These are phyloP conservation scores for Hanseniaspora valbyensis DNA, from an alignment of 805 yeast genomes.

Conservation along the genomic window DNA sequence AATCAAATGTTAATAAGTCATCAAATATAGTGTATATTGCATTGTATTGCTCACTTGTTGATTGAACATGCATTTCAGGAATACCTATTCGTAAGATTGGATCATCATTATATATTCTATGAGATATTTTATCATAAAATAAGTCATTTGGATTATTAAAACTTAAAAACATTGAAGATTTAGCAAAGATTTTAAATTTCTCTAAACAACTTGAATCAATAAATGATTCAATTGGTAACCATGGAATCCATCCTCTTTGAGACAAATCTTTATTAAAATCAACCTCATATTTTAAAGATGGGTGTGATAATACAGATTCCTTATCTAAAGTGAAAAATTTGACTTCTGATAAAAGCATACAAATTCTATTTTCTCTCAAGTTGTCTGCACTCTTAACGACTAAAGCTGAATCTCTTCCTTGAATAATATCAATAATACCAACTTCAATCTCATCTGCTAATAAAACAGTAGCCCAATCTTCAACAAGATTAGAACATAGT, in stretches of 20 bases:
- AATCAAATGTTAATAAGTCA: constrained; percentile 33
- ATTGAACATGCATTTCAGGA: constrained; percentile 42
- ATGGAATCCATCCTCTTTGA: constrained; percentile 51
- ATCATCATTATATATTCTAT: constrained; percentile 22
- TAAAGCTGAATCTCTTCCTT: constrained; percentile 16
- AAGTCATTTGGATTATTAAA: constrained; percentile 43
- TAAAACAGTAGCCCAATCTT: constrained; percentile 39
- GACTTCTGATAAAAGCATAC: constrained; percentile 45
- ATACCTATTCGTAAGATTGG: constrained; percentile 29
- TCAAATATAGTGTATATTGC: constrained; percentile 40
- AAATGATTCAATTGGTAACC: constrained; percentile 44
- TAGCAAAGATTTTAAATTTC: constrained; percentile 39
- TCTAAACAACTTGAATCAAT: constrained; percentile 34
- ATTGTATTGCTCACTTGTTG: constrained; percentile 48
- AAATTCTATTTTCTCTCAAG: constrained; percentile 45
- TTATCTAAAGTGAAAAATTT: constrained; percentile 43
- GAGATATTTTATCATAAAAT: constrained; percentile 31
- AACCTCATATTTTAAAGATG: constrained; percentile 16
- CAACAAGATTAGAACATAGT: constrained; percentile 37
- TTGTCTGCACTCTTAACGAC: constrained; percentile 26
- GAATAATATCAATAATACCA: constrained; percentile 39
- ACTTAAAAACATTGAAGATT: constrained; percentile 42
- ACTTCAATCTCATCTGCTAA: constrained; percentile 51
- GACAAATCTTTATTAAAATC: constrained; percentile 21
- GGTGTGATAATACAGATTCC: constrained; percentile 26